phyloP scores from a whole-genome alignment of 1,284 basidiomycete species.

The Pseudozyma sp. region DNA sequence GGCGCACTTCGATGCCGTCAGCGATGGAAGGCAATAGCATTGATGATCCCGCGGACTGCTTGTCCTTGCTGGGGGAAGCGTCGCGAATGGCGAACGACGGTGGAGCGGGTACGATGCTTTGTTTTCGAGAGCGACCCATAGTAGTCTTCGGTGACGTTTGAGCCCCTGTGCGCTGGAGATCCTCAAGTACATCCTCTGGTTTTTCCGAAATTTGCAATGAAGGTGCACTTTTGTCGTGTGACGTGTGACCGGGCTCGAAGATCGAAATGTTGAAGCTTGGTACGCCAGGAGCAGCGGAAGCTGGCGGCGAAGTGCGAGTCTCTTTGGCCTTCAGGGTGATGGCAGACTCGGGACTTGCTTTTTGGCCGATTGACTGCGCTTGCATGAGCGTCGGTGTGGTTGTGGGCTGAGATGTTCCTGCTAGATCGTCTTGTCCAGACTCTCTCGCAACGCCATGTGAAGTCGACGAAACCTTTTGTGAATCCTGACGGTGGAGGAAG shows the following conservation, averaged over 20 bases:
- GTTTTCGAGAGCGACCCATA: constrained; percentile 21
- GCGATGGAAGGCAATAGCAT: constrained; percentile 11
- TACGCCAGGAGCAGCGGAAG: constrained; percentile 9
- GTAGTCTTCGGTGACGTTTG: not conserved
- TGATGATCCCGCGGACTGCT: not conserved
- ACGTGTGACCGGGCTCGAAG: constrained; percentile 18
- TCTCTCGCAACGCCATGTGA: not conserved
- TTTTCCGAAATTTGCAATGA: not conserved
- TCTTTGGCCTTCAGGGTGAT: not conserved
- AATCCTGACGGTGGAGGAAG: constrained; percentile 33
- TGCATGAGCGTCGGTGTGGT: not conserved
- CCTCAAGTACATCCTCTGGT: not conserved
- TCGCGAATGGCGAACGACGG: constrained; percentile 43
- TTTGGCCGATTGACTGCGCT: not conserved
- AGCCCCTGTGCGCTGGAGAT: not conserved
- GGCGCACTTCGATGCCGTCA: constrained; percentile 9
- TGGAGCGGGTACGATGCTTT: constrained; percentile 36
- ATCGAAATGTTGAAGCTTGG: constrained; percentile 36
- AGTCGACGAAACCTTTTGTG: constrained; percentile 7
- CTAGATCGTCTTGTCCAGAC: not conserved
- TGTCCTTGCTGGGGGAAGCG: not conserved
- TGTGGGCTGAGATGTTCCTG: not conserved
- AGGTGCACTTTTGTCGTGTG: not conserved
- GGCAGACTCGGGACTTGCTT: not conserved
- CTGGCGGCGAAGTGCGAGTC: not conserved